Evolutionary conservation across 805 yeast genomes (phyloP).

Genomic region (Wickerhamiella azymoides): DNA sequence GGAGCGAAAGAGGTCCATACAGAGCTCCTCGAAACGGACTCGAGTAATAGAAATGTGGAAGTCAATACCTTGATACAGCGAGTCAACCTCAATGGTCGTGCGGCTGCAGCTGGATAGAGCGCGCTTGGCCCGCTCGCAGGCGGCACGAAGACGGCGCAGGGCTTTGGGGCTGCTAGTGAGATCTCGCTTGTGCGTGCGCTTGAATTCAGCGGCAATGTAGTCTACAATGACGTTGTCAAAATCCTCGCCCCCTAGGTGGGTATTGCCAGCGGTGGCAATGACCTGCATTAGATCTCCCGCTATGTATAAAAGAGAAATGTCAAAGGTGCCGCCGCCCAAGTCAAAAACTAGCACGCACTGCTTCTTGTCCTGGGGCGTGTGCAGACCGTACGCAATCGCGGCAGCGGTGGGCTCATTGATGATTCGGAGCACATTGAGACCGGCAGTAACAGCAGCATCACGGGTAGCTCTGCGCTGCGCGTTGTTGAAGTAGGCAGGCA

Average conservation of each 20-base stretch:
- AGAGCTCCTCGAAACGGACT: constrained; percentile 95
- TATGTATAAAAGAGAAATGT: constrained; percentile 74
- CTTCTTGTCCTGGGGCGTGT: constrained; percentile 52
- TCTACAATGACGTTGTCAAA: constrained; percentile 79
- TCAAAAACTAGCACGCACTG: constrained; percentile 85
- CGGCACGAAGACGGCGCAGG: constrained; percentile 85
- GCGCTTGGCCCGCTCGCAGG: constrained; percentile 97
- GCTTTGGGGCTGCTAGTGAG: constrained; percentile 70
- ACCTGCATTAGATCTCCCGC: constrained; percentile 90
- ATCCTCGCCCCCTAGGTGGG: constrained; percentile 97
- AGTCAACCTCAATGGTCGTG: constrained; percentile 90
- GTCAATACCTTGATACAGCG: constrained; percentile 88
- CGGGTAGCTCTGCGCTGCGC: constrained; percentile 91
- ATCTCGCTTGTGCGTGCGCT: constrained; percentile 85
- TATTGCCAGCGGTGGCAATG: constrained; percentile 88
- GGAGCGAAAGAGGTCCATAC: constrained; percentile 82
- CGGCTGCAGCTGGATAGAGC: constrained; percentile 90
- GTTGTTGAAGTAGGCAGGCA: constrained; percentile 86
- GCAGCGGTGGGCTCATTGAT: constrained; percentile 96
- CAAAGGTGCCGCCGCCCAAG: constrained; percentile 96
- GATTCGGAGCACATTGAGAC: constrained; percentile 74
- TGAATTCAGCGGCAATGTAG: constrained; percentile 73
- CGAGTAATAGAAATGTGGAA: constrained; percentile 90
- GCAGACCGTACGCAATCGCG: constrained; percentile 92
- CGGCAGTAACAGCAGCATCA: constrained; percentile 88